Base-by-base conservation (phyloP, 1,284 basidiomycete genomes). In the Melampsora americana region DNA sequence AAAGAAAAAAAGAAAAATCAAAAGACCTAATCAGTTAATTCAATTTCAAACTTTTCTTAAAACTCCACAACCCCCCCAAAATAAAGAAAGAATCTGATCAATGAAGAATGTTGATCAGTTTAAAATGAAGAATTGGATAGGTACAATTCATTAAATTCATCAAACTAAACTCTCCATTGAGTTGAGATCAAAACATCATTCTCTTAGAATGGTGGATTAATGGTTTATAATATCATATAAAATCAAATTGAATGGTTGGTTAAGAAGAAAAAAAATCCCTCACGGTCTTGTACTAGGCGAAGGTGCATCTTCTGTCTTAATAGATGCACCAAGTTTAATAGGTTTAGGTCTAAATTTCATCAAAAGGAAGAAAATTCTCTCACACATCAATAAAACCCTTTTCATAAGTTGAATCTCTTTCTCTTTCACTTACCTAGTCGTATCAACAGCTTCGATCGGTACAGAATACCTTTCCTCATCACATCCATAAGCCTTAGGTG, bases 401-500 rank as follows among this genome's bases (percentile, higher is more conserved):
- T 23, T 5, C 56, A 18, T 66, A 26, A 48, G n/a, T n/a, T n/a
- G n/a, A n/a, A n/a, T n/a, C n/a, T n/a, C n/a, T n/a, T n/a, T n/a
- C n/a, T n/a, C n/a, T n/a, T 23, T 44, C 16, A 42, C 46, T 32
- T 26, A 75, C 73, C 73, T 67, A 2, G 73, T 75, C 23, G 73
- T 75, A 64, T 75, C 73, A 16, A 75, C 73, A n/a, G 73, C 73
- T 35, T 68, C 42, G 39, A 75, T 75, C 56, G 73, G 73, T 48
- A 75, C 46, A n/a, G 66, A 61, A 23, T 67, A 75, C 86, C 96
- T 87, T 83, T 95, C 94, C 83, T 99, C 96, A 83, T 97, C 93
- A 85, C 95, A 99, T 26, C 96, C 96, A 82, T 99, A 99, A 0
- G 96, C 96, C 82, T 93, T 94, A 1, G 96, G 96, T 0, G 95